phyloP scores from a whole-genome alignment of 306 rosid species.

The Lathyrus sativus region DNA sequence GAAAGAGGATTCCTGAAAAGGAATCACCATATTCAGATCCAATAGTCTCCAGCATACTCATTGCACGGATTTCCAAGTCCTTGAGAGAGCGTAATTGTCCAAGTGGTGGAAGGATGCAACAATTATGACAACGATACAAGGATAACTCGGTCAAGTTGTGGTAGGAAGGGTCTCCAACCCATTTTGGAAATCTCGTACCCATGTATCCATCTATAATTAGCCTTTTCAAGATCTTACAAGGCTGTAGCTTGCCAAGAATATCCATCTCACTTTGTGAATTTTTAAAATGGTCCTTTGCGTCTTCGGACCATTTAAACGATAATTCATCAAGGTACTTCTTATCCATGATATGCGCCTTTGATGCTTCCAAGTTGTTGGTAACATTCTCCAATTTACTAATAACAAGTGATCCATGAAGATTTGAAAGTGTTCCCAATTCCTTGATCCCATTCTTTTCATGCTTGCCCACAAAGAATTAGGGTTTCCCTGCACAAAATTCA shows the following conservation, averaged over 20 bases:
- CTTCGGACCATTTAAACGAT: background rate
- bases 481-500: too few species aligned
- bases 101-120: conserved; percentile 10
- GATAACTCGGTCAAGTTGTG: background rate
- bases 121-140: background rate
- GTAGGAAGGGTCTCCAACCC: conserved; percentile 1
- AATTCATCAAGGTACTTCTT: background rate
- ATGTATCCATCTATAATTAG: rapidly evolving
- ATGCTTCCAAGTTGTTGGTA: background rate
- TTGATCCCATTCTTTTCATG: background rate
- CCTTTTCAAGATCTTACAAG: background rate
- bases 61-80: rapidly evolving
- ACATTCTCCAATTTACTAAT: conserved; percentile 2
- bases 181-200: conserved; percentile 1
- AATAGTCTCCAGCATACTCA: background rate
- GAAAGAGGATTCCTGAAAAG: background rate
- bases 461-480: conserved; percentile 11
- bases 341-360: background rate
- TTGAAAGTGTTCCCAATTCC: background rate
- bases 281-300: background rate
- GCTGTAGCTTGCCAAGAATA: background rate
- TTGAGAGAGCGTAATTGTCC: background rate
- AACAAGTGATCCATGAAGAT: background rate
- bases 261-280: background rate
- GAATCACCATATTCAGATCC: background rate